A percentile compares a stretch with the other conserved stretches of the same genome.
phyloP scores from a whole-genome alignment of 2,329 filamentous ascomycete genomes.

The Phialophora expanda region DNA sequence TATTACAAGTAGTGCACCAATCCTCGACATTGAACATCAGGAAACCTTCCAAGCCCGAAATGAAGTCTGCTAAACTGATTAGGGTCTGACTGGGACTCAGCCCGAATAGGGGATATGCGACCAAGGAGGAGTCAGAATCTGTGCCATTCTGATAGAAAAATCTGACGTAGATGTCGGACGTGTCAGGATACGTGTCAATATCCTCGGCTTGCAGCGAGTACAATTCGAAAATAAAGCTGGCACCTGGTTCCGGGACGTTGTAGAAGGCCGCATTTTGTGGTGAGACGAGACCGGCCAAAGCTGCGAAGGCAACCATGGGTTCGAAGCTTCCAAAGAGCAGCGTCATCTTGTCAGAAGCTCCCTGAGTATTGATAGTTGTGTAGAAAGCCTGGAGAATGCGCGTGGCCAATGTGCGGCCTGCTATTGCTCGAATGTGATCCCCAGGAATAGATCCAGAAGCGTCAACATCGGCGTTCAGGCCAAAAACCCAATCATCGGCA shows the following conservation, averaged over 20 bases:
- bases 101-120: slow-evolving; percentile 59
- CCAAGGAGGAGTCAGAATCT: slow-evolving; percentile 43
- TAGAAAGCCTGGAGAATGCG: slow-evolving; percentile 48
- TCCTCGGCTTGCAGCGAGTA: slow-evolving; percentile 50
- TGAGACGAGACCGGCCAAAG: slow-evolving; percentile 49
- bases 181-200: slow-evolving; percentile 47
- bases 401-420: slow-evolving; percentile 51
- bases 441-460: slow-evolving; percentile 31
- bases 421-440: slow-evolving; percentile 47
- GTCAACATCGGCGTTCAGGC: slow-evolving; percentile 47
- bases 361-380: slow-evolving; percentile 47
- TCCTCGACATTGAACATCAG: slow-evolving; percentile 51
- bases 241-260: slow-evolving; percentile 55
- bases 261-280: slow-evolving; percentile 52
- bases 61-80: slow-evolving; percentile 59
- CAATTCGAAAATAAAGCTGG: slow-evolving; percentile 59
- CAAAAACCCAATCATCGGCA: slow-evolving; percentile 57
- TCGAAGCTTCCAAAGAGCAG: slow-evolving; percentile 58
- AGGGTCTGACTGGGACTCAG: slow-evolving; percentile 52
- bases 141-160: slow-evolving; percentile 65
- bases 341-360: slow-evolving; percentile 51
- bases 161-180: slow-evolving; percentile 58
- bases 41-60: slow-evolving; percentile 51
- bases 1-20: slow-evolving; percentile 60
- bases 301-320: slow-evolving; percentile 59